Base-by-base conservation (phyloP, 2,329 filamentous ascomycete genomes). In the Ramichloridium luteum region DNA sequence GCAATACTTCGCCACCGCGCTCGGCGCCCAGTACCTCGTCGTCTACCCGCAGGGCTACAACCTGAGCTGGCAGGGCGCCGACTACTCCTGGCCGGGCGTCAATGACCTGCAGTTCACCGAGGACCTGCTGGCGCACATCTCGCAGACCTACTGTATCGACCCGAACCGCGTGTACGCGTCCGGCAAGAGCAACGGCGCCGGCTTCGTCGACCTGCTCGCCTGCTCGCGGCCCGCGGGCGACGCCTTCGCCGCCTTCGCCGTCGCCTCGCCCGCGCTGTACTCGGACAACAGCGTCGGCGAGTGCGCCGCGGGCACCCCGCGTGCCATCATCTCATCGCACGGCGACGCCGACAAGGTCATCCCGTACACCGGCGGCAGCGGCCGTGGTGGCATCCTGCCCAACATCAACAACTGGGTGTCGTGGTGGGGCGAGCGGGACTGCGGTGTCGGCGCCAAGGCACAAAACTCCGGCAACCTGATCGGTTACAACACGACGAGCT, bases 171-270 rank as follows among this genome's bases (percentile, higher is more conserved):
- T 69, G 26, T 69, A 66, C 38, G 58, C 58, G 9, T 56, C 57
- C 1, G 65, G 64, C 27, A 71, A 73, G 42, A 71, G 59, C 41
- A 71, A 73, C 28, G 70, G 68, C 4, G 71, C 65, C 2, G 69
- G 61, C 8, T 52, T 54, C 20, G 60, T 61, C 3, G 59, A 58
- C 13, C 43, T 59, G 1, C 60, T 70, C 5, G 65, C 67, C 3
- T 71, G 65, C 47, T 48, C 43, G 5, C n/a, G n/a, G n/a, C 36
- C 48, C 25, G 54, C 63, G 17, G 44, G 57, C 3, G 49, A 50
- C 6, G 53, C 58, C 3, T 62, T 70, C 31, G 65, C 66, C 5
- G 66, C 65, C 1, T 70, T 70, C 39, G 65, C 62, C 1, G 55
- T 61, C 5, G 60, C 62, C 5, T 59, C 62, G 2, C 64, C 61